These are phyloP conservation scores for Niveomyces coronatus DNA, from an alignment of 2,329 filamentous ascomycete species.

Conservation along the genomic window DNA sequence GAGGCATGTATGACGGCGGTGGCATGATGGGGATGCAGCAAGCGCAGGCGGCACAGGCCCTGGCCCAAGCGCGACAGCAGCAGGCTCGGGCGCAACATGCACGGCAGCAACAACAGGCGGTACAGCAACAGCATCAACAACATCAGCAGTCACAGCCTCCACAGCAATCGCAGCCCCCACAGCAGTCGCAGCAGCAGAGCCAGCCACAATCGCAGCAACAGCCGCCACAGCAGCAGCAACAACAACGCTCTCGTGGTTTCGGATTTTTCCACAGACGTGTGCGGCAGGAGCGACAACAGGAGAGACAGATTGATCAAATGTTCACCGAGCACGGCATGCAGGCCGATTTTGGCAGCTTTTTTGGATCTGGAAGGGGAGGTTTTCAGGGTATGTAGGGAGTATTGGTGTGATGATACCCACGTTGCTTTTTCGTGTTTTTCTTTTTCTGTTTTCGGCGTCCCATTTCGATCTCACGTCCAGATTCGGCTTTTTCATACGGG, in stretches of 20 bases:
- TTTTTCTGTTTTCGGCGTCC: neutral
- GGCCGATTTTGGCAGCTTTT: constrained; percentile 36
- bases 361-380: constrained; percentile 32
- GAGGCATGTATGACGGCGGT: constrained; percentile 33
- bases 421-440: constrained; percentile 15
- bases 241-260: constrained; percentile 23
- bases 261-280: constrained; percentile 16
- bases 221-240: constrained; percentile 20
- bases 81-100: constrained; percentile 23
- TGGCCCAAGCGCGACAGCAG: constrained; percentile 15
- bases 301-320: constrained; percentile 38
- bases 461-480: too few species aligned
- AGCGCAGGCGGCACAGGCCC: constrained; percentile 19
- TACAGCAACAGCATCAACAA: constrained; percentile 13
- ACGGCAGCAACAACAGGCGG: constrained; percentile 16
- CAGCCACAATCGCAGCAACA: constrained; percentile 13
- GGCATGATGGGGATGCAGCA: constrained; percentile 29
- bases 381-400: constrained; percentile 33
- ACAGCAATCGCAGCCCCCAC: constrained; percentile 17
- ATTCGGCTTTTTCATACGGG: too few species aligned
- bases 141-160: constrained; percentile 15
- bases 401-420: constrained; percentile 29
- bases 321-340: constrained; percentile 36
- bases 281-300: constrained; percentile 19
- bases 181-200: constrained; percentile 8